Evolutionary conservation across 2,329 filamentous ascomycete species (phyloP).

Genomic region (Clarireedia sp.): DNA sequence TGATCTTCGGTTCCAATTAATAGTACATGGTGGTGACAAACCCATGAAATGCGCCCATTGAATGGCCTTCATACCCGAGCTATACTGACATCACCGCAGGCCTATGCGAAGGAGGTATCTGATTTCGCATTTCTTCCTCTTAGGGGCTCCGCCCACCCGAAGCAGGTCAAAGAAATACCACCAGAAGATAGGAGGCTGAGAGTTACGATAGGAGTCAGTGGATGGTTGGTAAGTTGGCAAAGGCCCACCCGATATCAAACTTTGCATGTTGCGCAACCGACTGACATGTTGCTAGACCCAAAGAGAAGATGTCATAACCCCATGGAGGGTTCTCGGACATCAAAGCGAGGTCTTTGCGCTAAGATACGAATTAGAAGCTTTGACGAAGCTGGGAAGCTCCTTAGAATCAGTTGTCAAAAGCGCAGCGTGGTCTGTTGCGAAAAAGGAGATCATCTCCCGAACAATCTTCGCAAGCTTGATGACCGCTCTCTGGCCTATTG

Average conservation of each 20-base stretch:
- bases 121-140: conserved; percentile 84
- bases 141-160: conserved; percentile 39
- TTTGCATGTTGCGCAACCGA: background rate
- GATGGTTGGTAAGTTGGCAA: conserved; percentile 50
- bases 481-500: conserved; percentile 62
- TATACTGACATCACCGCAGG: conserved; percentile 15
- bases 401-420: conserved; percentile 72
- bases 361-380: conserved; percentile 71
- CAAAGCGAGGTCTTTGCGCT: conserved; percentile 75
- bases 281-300: conserved; percentile 35
- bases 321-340: conserved; percentile 69
- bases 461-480: conserved; percentile 58
- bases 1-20: too few relatives aligned
- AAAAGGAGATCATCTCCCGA: conserved; percentile 54
- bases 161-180: conserved; percentile 32
- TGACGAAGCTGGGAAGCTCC: conserved; percentile 69
- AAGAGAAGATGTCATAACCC: conserved; percentile 62
- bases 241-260: too few relatives aligned
- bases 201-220: conserved; percentile 74
- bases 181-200: conserved; percentile 61
- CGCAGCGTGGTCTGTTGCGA: conserved; percentile 70
- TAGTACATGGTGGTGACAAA: too few relatives aligned
- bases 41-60: too few relatives aligned
- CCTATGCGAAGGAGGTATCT: conserved; percentile 77
- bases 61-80: too few relatives aligned